Evolutionary conservation across 768 basidiomycete species (phyloP).

Genomic region (Lactarius trivialis): DNA sequence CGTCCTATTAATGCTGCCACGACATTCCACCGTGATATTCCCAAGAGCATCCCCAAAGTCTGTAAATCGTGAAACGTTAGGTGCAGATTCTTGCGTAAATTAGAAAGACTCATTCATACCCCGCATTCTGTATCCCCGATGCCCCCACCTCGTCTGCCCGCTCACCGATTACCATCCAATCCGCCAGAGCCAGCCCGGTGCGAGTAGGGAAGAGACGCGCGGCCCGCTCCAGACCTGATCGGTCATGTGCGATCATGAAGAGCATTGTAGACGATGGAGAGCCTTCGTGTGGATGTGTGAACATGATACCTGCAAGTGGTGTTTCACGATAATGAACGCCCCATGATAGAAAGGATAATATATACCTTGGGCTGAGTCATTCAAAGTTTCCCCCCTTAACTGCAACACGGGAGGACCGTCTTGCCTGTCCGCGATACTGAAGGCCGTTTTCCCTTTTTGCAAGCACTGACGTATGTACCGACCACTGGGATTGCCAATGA

Average conservation of each 20-base stretch:
- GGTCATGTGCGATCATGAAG: conserved; percentile 56
- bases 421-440: conserved; percentile 16
- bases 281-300: conserved; percentile 60
- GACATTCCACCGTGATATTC: conserved; percentile 33
- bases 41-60: conserved; percentile 32
- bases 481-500: conserved; percentile 40
- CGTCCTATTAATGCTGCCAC: conserved; percentile 25
- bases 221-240: conserved; percentile 56
- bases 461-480: conserved; percentile 24
- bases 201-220: conserved; percentile 75
- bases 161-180: conserved; percentile 64
- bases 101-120: conserved; percentile 43
- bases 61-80: conserved; percentile 24
- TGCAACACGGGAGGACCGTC: conserved; percentile 8
- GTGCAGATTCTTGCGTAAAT: conserved; percentile 6
- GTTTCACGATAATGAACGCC: not conserved
- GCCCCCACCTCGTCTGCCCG: conserved; percentile 54
- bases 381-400: conserved; percentile 9
- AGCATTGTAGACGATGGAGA: conserved; percentile 34
- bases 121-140: conserved; percentile 69
- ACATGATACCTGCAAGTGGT: conserved; percentile 41
- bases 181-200: conserved; percentile 70
- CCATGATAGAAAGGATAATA: conserved; percentile 15
- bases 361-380: conserved; percentile 12
- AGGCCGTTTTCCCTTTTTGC: conserved; percentile 19